phyloP scores from a whole-genome alignment of 2,329 filamentous ascomycete species.

The Chalaropsis thielavioides region DNA sequence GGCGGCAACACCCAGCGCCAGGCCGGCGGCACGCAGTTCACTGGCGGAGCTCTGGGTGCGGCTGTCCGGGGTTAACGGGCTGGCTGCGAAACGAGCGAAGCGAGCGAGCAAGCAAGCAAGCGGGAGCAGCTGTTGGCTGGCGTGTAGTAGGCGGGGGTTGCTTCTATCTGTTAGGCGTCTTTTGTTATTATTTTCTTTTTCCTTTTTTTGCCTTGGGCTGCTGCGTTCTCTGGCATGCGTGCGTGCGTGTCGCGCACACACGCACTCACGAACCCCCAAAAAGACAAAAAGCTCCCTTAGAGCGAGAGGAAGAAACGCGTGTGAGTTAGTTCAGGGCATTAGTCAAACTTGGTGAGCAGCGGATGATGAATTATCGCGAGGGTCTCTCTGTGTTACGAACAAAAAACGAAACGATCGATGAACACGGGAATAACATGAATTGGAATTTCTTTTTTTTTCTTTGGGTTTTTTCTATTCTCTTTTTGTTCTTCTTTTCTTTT shows the following conservation, averaged over 20 bases:
- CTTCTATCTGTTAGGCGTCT: constrained; percentile 12
- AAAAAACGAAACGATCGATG: background rate
- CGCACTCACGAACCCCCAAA: too few species aligned
- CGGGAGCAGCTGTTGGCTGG: background rate
- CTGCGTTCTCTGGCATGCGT: too few species aligned
- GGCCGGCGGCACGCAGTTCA: constrained; percentile 64
- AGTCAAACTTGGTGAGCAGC: background rate
- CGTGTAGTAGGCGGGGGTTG: background rate
- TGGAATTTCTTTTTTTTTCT: background rate
- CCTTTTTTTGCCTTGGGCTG: background rate
- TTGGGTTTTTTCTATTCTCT: background rate
- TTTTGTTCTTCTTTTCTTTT: background rate
- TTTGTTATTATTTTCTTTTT: constrained; percentile 9
- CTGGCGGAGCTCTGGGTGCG: constrained; percentile 61
- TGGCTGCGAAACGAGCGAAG: background rate
- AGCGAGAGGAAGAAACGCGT: background rate
- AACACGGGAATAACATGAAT: background rate
- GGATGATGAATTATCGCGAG: background rate
- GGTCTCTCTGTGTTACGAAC: background rate
- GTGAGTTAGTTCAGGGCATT: too few species aligned
- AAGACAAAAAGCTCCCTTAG: background rate
- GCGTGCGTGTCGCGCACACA: too few species aligned
- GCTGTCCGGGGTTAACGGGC: constrained; percentile 38
- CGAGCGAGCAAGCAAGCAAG: background rate
- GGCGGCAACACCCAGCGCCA: constrained; percentile 49